phyloP scores from a whole-genome alignment of 306 rosid species.

The Clitoria ternatea region DNA sequence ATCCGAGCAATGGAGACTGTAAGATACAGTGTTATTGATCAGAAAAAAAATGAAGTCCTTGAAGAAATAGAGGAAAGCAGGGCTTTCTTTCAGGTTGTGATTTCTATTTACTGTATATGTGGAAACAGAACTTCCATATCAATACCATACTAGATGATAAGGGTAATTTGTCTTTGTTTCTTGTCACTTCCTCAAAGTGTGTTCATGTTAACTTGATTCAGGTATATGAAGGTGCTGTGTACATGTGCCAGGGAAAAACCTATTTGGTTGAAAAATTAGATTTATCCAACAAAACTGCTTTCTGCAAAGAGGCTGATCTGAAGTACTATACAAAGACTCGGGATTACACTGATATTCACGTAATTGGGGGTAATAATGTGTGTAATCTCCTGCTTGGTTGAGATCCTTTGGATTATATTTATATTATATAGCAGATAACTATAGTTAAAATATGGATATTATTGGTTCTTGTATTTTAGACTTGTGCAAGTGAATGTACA shows the following conservation, averaged over 20 bases:
- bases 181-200: background rate
- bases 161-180: slow-evolving; percentile 3
- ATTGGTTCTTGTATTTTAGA: slow-evolving; percentile 15
- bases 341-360: slow-evolving; percentile 77
- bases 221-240: slow-evolving; percentile 95
- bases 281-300: slow-evolving; percentile 54
- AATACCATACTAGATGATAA: background rate
- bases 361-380: slow-evolving; percentile 73
- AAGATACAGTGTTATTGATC: slow-evolving; percentile 65
- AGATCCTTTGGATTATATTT: slow-evolving; percentile 25
- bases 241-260: slow-evolving; percentile 82
- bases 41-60: slow-evolving; percentile 51
- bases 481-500: background rate
- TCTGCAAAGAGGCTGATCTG: slow-evolving; percentile 72
- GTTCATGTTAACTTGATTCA: slow-evolving; percentile 32
- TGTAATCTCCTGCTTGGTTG: slow-evolving; percentile 32
- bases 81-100: slow-evolving; percentile 86
- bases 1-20: slow-evolving; percentile 79
- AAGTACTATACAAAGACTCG: slow-evolving; percentile 83
- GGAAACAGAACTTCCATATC: background rate
- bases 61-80: slow-evolving; percentile 98
- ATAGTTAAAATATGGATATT: background rate
- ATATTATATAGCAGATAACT: background rate
- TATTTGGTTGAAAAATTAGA: slow-evolving; percentile 76
- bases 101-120: background rate